phyloP scores from a whole-genome alignment of 441 rosid species.

The Populus hybrid region DNA sequence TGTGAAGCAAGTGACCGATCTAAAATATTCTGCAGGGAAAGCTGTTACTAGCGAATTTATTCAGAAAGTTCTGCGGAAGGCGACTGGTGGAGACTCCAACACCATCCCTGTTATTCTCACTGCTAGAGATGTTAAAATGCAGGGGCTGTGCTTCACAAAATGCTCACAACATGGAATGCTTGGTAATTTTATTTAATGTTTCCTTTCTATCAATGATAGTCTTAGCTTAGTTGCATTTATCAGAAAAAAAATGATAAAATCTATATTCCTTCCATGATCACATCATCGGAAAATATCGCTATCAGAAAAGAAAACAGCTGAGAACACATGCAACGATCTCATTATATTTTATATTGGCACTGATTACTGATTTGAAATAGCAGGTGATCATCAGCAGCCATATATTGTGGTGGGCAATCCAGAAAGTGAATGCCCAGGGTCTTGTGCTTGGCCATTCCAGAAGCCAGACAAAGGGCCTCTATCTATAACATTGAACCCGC shows the following conservation, averaged over 20 bases:
- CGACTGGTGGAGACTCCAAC: constrained; percentile 18
- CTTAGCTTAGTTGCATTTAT: no score
- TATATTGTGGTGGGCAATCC: constrained; percentile 60
- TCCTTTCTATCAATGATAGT: no score
- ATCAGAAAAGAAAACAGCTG: no score
- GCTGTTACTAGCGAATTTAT: constrained; percentile 29
- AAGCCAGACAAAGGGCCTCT: constrained; percentile 34
- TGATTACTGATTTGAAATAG: background rate
- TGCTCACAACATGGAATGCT: constrained; percentile 41
- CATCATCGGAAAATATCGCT: no score
- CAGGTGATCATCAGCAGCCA: constrained; percentile 24
- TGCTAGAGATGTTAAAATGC: constrained; percentile 39
- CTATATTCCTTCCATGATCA: no score
- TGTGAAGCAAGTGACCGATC: constrained; percentile 31
- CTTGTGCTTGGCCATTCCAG: constrained; percentile 69
- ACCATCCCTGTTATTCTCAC: constrained; percentile 40
- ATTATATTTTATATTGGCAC: no score
- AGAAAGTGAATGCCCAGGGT: constrained; percentile 53
- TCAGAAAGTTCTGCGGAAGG: constrained; percentile 25
- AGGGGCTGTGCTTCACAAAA: constrained; percentile 49
- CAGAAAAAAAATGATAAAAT: no score
- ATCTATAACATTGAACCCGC: constrained; percentile 45
- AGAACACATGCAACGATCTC: no score
- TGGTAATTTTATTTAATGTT: constrained; percentile 11
- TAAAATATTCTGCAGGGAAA: constrained; percentile 36